Base-by-base conservation (phyloP, 2,329 filamentous ascomycete genomes). In the Colletotrichum sp. region DNA sequence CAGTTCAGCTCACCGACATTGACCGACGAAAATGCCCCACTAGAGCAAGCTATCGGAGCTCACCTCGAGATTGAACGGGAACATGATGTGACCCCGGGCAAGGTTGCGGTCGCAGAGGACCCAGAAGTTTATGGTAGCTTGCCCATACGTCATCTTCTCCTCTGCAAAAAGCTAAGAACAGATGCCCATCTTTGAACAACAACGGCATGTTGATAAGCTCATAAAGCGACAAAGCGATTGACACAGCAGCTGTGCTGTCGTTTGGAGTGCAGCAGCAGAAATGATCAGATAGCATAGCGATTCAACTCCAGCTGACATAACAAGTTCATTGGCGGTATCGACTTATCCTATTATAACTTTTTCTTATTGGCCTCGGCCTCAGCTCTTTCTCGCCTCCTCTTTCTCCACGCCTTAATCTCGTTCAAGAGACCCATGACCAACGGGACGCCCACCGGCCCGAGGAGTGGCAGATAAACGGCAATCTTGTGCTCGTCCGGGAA, bases 401-500 rank as follows among this genome's bases (percentile, higher is more conserved):
- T 87, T 76, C 87, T 83, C 87, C 90, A 91, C 61, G 89, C 90
- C 85, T 92, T 95, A 21, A 97, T 64, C 87, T 99, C 96, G 80
- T 96, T 98, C 60, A 98, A 79, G 32, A 95, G 87, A 6, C 94
- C 94, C 90, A 98, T 95, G 8, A 98, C 83, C 66, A 99, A 86
- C 48, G 97, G 97, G 14, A 99, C 96, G 6, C 95, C 96, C 55
- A 99, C 93, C 0, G 97, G 97, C 1, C 97, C 97, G 55, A 99
- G 86, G 13, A 99, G 86, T 2, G 97, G 97, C 80, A 99, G 86
- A 83, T 99, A 99, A 1, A 99, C 97, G 1, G 97, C 97, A 28
- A 99, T 92, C 85, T 99, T 99, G 84, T 99, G 97, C 86, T 99
- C 97, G 82, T 99, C 97, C 0, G 97, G 97, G 84, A 99, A 99